These are phyloP conservation scores for Melanomma pulvis-pyrius DNA, from an alignment of 495 filamentous ascomycete genomes.

Conservation along the genomic window DNA sequence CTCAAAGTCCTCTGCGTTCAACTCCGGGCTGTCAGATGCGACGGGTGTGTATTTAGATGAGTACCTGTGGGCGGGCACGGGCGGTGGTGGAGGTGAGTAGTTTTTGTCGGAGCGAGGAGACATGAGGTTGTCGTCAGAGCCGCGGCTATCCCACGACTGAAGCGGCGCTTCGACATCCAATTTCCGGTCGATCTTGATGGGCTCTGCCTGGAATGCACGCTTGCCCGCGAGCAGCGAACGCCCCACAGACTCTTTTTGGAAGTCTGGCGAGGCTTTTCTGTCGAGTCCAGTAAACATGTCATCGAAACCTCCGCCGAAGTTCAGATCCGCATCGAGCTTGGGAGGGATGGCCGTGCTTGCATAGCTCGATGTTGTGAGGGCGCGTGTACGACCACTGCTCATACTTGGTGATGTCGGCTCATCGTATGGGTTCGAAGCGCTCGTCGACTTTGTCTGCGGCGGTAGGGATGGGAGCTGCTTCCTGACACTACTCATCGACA, in stretches of 20 bases:
- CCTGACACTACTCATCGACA: conserved; percentile 1
- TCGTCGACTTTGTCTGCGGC: conserved; percentile 2
- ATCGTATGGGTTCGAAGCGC: not conserved
- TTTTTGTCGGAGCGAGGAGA: conserved; percentile 21
- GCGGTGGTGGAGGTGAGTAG: conserved; percentile 23
- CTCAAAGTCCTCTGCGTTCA: conserved; percentile 18
- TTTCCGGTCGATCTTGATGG: conserved; percentile 30
- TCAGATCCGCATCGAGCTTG: conserved; percentile 38
- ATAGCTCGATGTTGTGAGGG: conserved; percentile 47
- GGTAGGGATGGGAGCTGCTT: conserved; percentile 22
- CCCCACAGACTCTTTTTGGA: not conserved
- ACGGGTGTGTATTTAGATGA: conserved; percentile 19
- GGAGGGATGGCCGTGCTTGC: conserved; percentile 47
- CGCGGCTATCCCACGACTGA: conserved; percentile 40
- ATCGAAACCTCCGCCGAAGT: conserved; percentile 38
- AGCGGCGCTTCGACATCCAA: conserved; percentile 38
- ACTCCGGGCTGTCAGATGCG: conserved; percentile 23
- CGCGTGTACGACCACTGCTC: conserved; percentile 16
- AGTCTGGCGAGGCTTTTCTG: conserved; percentile 28
- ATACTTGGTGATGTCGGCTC: not conserved
- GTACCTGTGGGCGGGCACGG: conserved; percentile 30
- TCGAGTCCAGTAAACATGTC: conserved; percentile 41
- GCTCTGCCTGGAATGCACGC: conserved; percentile 33
- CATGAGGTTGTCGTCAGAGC: conserved; percentile 41
- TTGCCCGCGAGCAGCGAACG: conserved; percentile 27